Evolutionary conservation across 164 flowering plant genomes (phyloP), one percentile per base, ranked within the genome.

Genomic region (Nelumbo lutea): DNA sequence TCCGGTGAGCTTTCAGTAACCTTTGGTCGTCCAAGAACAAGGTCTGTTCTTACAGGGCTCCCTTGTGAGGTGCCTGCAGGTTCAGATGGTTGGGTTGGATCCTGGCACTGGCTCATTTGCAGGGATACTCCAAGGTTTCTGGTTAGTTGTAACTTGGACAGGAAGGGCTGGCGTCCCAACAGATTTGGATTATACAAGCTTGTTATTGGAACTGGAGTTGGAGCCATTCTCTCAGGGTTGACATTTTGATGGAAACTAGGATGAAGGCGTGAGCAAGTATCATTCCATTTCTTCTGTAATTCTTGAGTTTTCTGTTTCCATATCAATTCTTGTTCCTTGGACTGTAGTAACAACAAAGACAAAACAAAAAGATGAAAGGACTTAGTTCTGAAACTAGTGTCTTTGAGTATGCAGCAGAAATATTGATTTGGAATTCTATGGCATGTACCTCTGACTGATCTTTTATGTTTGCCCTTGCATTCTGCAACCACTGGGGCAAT

Each of bases 401-500:
- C 50, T 27, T 46, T 45, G 8, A 46, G 5, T 11, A 3, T 9
- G 45, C 9, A 46, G 10, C 6, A 46, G 64, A 39, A 63, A 48
- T 59, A 27, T 47, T 2, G 1, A 38, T 6, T 50, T 7, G 11
- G 13, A 14, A 15, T 57, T 61, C 27, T 15, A 42, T 9, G 42
- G 53, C 57, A 62, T 70, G 59, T 81, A 87, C 96, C 83, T 82
- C 79, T 39, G 74, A 62, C 42, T 77, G 81, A 75, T 86, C 86
- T 4, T 66, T 15, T 5, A 73, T 74, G 40, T 67, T 66, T 43
- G 72, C 67, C 77, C 85, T 87, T 1, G 94, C 94, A 67, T 72
- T 84, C 65, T 89, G 93, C 83, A 95, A 69, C 99, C 99, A 95
- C 70, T 69, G 89, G 13, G 99, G 99, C 72, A 95, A 78, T 1